A percentile compares a stretch with the other conserved stretches of the same genome.
phyloP scores from a whole-genome alignment of 106 monocot species.

The Allium fistulosum region DNA sequence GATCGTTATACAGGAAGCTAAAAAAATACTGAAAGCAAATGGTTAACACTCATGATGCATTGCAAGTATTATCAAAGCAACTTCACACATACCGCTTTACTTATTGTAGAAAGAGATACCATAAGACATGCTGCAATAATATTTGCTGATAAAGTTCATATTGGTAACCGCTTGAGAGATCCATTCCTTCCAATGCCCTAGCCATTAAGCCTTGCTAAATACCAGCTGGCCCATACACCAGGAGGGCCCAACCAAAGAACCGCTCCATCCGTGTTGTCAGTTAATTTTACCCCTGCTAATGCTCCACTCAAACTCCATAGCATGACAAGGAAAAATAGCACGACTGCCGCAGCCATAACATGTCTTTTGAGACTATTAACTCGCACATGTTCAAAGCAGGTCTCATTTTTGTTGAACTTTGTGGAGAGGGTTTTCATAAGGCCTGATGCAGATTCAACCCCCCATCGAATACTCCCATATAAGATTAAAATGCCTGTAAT shows the following conservation, averaged over 20 bases:
- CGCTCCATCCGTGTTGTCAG: conserved; percentile 18
- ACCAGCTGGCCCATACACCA: conserved; percentile 87
- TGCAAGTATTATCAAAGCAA: background rate
- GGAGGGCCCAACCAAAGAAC: conserved; percentile 69
- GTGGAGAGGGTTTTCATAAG: conserved; percentile 20
- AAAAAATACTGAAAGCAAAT: background rate
- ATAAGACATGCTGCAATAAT: conserved; percentile 68
- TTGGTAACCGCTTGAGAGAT: conserved; percentile 58
- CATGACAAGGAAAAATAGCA: conserved; percentile 19
- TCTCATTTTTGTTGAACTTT: conserved; percentile 7
- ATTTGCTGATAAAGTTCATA: conserved; percentile 78
- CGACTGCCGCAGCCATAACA: conserved; percentile 11
- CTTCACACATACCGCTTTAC: conserved; percentile 38
- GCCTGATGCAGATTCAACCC: conserved; percentile 48
- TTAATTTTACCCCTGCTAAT: conserved; percentile 21
- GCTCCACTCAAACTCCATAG: conserved; percentile 51
- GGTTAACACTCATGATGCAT: background rate
- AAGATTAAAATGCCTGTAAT: conserved; percentile 61
- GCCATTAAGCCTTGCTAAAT: conserved; percentile 77
- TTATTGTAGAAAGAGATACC: conserved; percentile 59
- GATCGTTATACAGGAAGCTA: too few relatives aligned
- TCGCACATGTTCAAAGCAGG: conserved; percentile 20
- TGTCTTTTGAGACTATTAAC: conserved; percentile 30
- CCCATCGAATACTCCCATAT: conserved; percentile 46
- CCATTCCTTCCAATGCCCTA: conserved; percentile 55